Evolutionary conservation across 108 stramenopile species (phyloP).

Genomic region (Craspedostauros australis): DNA sequence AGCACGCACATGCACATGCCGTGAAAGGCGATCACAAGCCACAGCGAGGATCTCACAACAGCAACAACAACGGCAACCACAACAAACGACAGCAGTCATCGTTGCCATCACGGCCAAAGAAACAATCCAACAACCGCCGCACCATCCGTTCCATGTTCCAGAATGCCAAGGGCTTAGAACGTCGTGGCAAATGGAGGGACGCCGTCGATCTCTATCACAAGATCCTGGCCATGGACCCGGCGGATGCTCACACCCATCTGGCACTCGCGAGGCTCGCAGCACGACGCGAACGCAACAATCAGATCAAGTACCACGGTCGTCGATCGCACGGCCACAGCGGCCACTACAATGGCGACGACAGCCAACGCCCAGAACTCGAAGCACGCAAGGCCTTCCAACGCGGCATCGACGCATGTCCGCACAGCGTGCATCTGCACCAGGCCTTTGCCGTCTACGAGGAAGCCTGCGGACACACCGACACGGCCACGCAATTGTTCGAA

Average conservation of each 20-base stretch:
- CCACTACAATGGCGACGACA: neutral
- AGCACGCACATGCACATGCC: too few species aligned
- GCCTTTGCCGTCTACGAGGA: constrained; percentile 79
- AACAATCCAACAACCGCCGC: too few species aligned
- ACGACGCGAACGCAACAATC: constrained; percentile 29
- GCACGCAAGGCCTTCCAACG: constrained; percentile 49
- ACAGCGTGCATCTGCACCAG: constrained; percentile 65
- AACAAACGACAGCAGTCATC: too few species aligned
- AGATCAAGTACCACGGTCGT: neutral
- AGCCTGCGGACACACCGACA: constrained; percentile 29
- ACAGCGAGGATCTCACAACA: too few species aligned
- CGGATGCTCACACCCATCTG: constrained; percentile 65
- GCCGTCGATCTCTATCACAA: constrained; percentile 30
- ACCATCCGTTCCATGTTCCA: constrained; percentile 37
- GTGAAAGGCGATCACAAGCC: too few species aligned
- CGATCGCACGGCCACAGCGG: neutral
- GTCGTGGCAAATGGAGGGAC: constrained; percentile 41
- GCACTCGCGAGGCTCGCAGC: constrained; percentile 62
- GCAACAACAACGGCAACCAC: too few species aligned
- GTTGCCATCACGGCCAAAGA: too few species aligned
- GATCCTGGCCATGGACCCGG: constrained; percentile 49
- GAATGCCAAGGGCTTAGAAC: constrained; percentile 40
- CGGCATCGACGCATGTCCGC: constrained; percentile 55
- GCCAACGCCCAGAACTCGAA: constrained; percentile 2
- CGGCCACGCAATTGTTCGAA: constrained; percentile 53